These are phyloP conservation scores for Microbotryum scabiosae DNA, from an alignment of 1,284 basidiomycete species.

Conservation along the genomic window DNA sequence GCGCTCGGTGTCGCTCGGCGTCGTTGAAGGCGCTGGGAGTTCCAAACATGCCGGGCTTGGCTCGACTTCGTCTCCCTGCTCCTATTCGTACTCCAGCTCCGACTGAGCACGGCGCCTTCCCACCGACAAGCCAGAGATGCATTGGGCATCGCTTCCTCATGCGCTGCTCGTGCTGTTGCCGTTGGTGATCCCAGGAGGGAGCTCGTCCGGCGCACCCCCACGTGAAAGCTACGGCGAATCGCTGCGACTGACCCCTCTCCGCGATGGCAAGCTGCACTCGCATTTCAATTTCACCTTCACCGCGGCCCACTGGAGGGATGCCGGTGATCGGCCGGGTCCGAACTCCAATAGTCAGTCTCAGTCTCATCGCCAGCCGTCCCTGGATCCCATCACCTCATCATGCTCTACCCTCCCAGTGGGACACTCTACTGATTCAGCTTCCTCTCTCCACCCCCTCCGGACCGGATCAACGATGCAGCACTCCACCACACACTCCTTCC, in stretches of 20 bases:
- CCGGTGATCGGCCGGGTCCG: slow-evolving; percentile 49
- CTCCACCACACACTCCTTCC: slow-evolving; percentile 81
- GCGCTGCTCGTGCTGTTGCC: too few relatives aligned
- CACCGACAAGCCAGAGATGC: too few relatives aligned
- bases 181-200: too few relatives aligned
- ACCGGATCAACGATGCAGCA: slow-evolving; percentile 41
- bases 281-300: slow-evolving; percentile 71
- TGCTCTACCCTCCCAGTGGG: not conserved
- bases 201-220: not conserved
- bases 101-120: too few relatives aligned
- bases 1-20: too few relatives aligned
- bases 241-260: slow-evolving; percentile 62
- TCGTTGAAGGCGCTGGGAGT: too few relatives aligned
- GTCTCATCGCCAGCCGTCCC: too few relatives aligned
- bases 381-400: too few relatives aligned
- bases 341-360: slow-evolving; percentile 49
- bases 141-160: too few relatives aligned
- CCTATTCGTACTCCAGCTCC: too few relatives aligned
- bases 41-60: too few relatives aligned
- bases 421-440: not conserved
- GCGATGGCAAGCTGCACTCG: slow-evolving; percentile 73
- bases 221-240: slow-evolving; percentile 48
- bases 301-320: slow-evolving; percentile 32
- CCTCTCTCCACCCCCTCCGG: not conserved
- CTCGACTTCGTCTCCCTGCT: too few relatives aligned